These are phyloP conservation scores for Sphaceloma murrayae DNA, from an alignment of 2,329 filamentous ascomycete species.

Conservation along the genomic window DNA sequence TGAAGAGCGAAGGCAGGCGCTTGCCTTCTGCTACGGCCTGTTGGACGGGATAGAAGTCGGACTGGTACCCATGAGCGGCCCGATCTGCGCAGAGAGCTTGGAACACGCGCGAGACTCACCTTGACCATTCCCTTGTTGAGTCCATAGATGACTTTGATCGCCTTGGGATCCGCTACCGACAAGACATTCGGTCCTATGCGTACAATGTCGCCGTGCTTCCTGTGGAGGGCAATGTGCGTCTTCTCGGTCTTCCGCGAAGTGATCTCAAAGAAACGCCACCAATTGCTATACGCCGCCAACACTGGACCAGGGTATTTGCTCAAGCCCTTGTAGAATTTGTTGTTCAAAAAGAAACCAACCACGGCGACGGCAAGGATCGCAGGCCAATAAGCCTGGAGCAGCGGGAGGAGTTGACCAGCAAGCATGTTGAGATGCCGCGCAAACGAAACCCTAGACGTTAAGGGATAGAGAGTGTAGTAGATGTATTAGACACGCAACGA, in stretches of 20 bases:
- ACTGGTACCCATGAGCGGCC: constrained; percentile 37
- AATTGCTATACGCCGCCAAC: constrained; percentile 58
- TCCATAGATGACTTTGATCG: constrained; percentile 68
- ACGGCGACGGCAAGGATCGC: constrained; percentile 27
- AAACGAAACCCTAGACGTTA: constrained; percentile 1
- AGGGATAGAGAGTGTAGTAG: not conserved
- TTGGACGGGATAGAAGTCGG: constrained; percentile 72
- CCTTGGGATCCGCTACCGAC: constrained; percentile 63
- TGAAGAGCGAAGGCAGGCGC: constrained; percentile 63
- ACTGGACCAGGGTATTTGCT: constrained; percentile 64
- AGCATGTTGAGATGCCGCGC: constrained; percentile 24
- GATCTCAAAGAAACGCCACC: constrained; percentile 66
- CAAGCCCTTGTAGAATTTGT: constrained; percentile 47
- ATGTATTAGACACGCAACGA: not conserved
- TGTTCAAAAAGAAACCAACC: constrained; percentile 32
- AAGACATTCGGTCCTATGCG: constrained; percentile 64
- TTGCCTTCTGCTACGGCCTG: constrained; percentile 61
- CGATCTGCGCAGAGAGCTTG: not conserved
- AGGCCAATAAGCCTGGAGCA: constrained; percentile 34
- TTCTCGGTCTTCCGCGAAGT: constrained; percentile 54
- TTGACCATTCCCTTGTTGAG: constrained; percentile 73
- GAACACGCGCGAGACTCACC: constrained; percentile 37
- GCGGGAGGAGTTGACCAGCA: constrained; percentile 23
- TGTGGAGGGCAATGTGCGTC: constrained; percentile 59
- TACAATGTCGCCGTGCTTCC: constrained; percentile 63